Evolutionary conservation across 1,284 basidiomycete species (phyloP), one percentile per base, ranked within the genome.

Genomic region (Mycena sp.): DNA sequence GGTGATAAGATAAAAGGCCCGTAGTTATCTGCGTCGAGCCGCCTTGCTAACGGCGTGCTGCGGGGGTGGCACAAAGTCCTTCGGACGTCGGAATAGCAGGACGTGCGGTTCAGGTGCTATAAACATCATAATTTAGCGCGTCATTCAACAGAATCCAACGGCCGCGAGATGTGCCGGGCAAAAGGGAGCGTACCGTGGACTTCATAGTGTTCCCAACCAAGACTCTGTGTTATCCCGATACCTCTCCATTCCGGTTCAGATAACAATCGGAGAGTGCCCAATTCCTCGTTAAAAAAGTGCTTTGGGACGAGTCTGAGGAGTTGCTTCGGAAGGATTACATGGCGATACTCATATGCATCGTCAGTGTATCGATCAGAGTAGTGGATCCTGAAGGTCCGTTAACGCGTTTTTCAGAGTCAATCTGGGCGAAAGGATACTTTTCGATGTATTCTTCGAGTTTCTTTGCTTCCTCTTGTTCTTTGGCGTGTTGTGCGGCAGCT

Each of bases 141-240:
- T n/a, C n/a, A n/a, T n/a, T n/a, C n/a, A n/a, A 30, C 63, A 61
- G 30, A 16, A 45, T 12, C 14, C 9, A 50, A 55, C 58, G 66
- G 38, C 55, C 43, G 49, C 49, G 35, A 28, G 58, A 26, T 35
- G 28, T 35, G 37, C 30, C 50, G 49, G 40, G 16, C 43, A 26
- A 12, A 45, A 51, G 23, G 57, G 58, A 23, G 78, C 89, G 73
- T 71, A 95, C 95, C 93, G 74, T 98, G 96, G 38, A 98, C 94
- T 81, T 97, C 96, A 72, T 98, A 98, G 73, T 98, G 96, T 75
- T 96, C 93, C 96, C 96, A 99, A 11, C 96, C 96, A 51, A 97
- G 81, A 77, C 94, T 96, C 78, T 98, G 96, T 30, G 93, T 95
- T 72, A 98, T 98, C 12, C 96, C 96, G 64, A 99, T 96, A 1